Conservation (phyloP, 495 filamentous ascomycete species). For the Podospora conica region DNA sequence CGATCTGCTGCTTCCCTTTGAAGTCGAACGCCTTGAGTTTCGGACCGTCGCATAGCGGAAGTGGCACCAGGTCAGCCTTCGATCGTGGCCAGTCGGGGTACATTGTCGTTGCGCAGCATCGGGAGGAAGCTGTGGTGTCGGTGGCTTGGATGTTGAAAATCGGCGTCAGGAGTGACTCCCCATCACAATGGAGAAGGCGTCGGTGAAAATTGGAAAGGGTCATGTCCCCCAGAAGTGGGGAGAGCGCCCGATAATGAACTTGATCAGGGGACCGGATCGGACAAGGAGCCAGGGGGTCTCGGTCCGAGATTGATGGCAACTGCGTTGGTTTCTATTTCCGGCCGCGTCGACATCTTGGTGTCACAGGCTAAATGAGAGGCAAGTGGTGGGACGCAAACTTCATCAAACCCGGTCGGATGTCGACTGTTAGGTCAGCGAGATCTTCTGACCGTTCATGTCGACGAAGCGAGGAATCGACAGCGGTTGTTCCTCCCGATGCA, state of each 20-base stretch:
- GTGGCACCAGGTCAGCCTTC: neutral
- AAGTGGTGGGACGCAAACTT: neutral
- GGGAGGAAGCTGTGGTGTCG: neutral
- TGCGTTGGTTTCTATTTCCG: neutral
- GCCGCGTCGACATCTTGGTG: neutral
- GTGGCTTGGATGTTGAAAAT: neutral
- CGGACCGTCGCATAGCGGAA: neutral
- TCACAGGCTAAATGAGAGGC: neutral
- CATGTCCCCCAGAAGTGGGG: too few species aligned
- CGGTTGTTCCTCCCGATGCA: neutral
- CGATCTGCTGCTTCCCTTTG: neutral
- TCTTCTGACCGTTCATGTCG: neutral
- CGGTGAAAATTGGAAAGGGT: neutral
- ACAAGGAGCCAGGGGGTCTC: neutral
- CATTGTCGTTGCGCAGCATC: neutral
- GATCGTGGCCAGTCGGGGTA: neutral
- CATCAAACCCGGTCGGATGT: neutral
- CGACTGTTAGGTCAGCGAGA: neutral
- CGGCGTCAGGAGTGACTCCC: too few species aligned
- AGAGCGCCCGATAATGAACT: neutral
- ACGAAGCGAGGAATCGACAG: neutral
- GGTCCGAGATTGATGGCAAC: neutral
- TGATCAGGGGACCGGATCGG: neutral
- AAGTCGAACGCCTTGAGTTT: neutral
- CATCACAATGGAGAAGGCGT: too few species aligned